Percentiles rank a stretch among this genome's conserved stretches.
Conservation (phyloP, 345 rosid species). For the Aquilaria sinensis region DNA sequence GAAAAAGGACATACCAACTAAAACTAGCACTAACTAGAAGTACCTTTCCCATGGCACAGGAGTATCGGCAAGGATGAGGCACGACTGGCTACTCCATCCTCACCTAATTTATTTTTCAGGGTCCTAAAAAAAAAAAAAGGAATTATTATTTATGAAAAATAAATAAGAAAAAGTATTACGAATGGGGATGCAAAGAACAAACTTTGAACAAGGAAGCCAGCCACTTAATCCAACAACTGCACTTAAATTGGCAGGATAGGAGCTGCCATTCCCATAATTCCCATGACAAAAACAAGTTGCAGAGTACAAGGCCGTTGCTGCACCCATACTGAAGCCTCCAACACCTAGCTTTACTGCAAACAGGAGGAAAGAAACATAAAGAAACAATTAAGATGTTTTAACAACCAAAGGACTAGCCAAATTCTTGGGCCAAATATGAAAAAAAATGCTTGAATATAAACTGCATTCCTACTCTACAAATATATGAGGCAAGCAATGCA, state of each 20-base stretch:
- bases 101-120: slow-evolving; percentile 47
- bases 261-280: slow-evolving; percentile 68
- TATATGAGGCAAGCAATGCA: too few species aligned
- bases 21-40: background rate
- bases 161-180: background rate
- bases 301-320: slow-evolving; percentile 80
- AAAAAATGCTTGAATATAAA: background rate
- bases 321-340: slow-evolving; percentile 99
- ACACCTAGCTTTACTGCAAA: slow-evolving; percentile 81
- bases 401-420: too few species aligned
- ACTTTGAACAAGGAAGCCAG: slow-evolving; percentile 98
- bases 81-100: slow-evolving; percentile 47
- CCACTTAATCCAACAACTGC: slow-evolving; percentile 92
- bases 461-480: background rate
- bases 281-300: slow-evolving; percentile 68
- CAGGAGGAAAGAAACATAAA: slow-evolving; percentile 16
- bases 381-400: background rate
- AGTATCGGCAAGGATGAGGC: slow-evolving; percentile 78
- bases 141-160: background rate
- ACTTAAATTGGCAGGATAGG: slow-evolving; percentile 65
- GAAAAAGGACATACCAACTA: too few species aligned
- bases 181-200: slow-evolving; percentile 21
- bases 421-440: background rate
- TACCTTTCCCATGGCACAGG: slow-evolving; percentile 88
- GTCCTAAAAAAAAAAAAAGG: slow-evolving; percentile 37